Conservation (phyloP, 768 basidiomycete genomes). For the Trametes sanguinea region DNA sequence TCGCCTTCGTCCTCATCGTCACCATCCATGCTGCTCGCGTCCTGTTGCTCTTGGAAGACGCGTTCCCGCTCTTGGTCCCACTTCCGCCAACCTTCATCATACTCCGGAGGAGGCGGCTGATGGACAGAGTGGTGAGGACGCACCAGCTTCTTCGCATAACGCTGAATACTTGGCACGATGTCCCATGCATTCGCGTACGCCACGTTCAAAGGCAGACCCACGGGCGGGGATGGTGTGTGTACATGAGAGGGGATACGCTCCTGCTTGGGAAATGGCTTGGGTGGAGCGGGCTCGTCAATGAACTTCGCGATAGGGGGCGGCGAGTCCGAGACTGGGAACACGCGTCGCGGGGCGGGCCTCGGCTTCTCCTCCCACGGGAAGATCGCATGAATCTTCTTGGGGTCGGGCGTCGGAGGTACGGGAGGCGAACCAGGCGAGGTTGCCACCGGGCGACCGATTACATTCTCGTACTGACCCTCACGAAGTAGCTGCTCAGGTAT, state of each 20-base stretch:
- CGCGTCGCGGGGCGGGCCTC: slow-evolving; percentile 64
- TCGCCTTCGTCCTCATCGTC: slow-evolving; percentile 80
- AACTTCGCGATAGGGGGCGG: slow-evolving; percentile 43
- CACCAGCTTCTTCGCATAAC: slow-evolving; percentile 64
- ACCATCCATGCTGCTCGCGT: slow-evolving; percentile 77
- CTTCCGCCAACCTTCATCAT: slow-evolving; percentile 36
- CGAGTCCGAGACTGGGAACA: slow-evolving; percentile 69
- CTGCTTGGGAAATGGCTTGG: slow-evolving; percentile 29
- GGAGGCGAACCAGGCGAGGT: slow-evolving; percentile 33
- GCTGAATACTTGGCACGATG: slow-evolving; percentile 72
- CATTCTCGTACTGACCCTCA: slow-evolving; percentile 74
- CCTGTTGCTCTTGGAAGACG: slow-evolving; percentile 57
- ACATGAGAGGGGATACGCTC: slow-evolving; percentile 7
- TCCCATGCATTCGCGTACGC: slow-evolving; percentile 88
- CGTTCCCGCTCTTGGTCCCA: slow-evolving; percentile 38
- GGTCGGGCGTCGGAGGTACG: slow-evolving; percentile 62
- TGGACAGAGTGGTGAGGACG: slow-evolving; percentile 47
- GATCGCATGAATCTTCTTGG: slow-evolving; percentile 67
- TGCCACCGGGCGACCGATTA: slow-evolving; percentile 47
- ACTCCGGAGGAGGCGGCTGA: slow-evolving; percentile 51
- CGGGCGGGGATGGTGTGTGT: slow-evolving; percentile 32
- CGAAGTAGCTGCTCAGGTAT: slow-evolving; percentile 69
- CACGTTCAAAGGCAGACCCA: slow-evolving; percentile 57
- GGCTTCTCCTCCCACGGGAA: slow-evolving; percentile 96
- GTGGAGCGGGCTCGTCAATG: slow-evolving; percentile 26